Conservation (phyloP, 2,329 filamentous ascomycete species). For the Xenoacremonium recifei region DNA sequence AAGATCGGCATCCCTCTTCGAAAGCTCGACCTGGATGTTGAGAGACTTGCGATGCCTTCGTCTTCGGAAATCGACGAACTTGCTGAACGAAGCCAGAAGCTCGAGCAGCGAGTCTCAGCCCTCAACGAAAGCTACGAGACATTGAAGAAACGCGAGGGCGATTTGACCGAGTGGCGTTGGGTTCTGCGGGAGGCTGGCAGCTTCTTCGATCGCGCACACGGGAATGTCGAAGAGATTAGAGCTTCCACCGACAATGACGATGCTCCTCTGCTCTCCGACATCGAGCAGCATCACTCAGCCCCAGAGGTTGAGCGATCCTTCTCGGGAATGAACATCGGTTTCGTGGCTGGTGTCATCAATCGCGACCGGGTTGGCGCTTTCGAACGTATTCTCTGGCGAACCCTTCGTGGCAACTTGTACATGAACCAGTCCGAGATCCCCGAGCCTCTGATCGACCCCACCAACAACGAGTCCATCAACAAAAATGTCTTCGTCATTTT, state of each 20-base stretch:
- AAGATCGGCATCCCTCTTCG: conserved; percentile 84
- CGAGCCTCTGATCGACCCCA: conserved; percentile 86
- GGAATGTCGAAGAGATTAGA: conserved; percentile 94
- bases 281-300: conserved; percentile 74
- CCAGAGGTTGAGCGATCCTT: conserved; percentile 80
- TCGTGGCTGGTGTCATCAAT: conserved; percentile 93
- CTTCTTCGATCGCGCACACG: conserved; percentile 95
- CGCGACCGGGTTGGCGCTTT: conserved; percentile 92
- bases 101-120: conserved; percentile 88
- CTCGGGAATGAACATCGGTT: conserved; percentile 97
- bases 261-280: conserved; percentile 86
- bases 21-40: conserved; percentile 86
- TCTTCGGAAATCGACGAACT: conserved; percentile 96
- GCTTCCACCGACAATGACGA: conserved; percentile 88
- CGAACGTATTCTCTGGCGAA: conserved; percentile 96
- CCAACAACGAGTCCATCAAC: conserved; percentile 85
- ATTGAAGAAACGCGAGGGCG: conserved; percentile 94
- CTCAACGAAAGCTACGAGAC: conserved; percentile 99
- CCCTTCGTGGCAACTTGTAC: conserved; percentile 94
- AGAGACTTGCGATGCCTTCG: conserved; percentile 81
- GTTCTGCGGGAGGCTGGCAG: conserved; percentile 93
- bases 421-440: conserved; percentile 99
- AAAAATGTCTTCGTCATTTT: conserved; percentile 99
- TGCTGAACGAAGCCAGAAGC: conserved; percentile 83
- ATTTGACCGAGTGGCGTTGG: conserved; percentile 98